Base-by-base conservation (phyloP, 192 early-diverging fungal species). In the Entomortierella parvispora region DNA sequence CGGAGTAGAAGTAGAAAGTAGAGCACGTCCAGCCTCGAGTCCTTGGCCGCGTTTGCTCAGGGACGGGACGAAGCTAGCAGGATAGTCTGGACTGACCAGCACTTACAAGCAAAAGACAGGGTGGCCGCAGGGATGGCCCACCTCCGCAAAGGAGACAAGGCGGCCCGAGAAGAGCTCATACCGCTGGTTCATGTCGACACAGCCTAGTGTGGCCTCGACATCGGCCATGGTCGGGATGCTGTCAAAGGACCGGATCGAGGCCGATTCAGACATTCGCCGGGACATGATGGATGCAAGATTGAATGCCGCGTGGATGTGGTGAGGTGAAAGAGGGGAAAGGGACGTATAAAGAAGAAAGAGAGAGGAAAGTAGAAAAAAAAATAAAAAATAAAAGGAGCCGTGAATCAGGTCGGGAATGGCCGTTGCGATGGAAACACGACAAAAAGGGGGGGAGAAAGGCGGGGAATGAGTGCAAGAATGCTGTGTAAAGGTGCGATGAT, bases 21-120 rank as follows among this genome's bases (percentile, higher is more conserved):
- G 26, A 48, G 12, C 29, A 43, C 22, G 9, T 11, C 44, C 2
- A 62, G n/a, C n/a, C n/a, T n/a, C n/a, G n/a, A n/a, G n/a, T n/a
- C n/a, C n/a, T n/a, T n/a, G n/a, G n/a, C n/a, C n/a, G n/a, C n/a
- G n/a, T n/a, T n/a, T n/a, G n/a, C n/a, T n/a, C n/a, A n/a, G n/a
- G n/a, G n/a, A n/a, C n/a, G n/a, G n/a, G n/a, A n/a, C n/a, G n/a
- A n/a, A n/a, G n/a, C n/a, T n/a, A n/a, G n/a, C n/a, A n/a, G n/a
- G n/a, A n/a, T n/a, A n/a, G n/a, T n/a, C n/a, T n/a, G n/a, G n/a
- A n/a, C n/a, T n/a, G 12, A 40, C 5, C 37, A 40, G 12, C 7
- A 40, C 74, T 58, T 68, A 77, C 74, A 77, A 77, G 45, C 74
- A 77, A 68, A 82, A 82, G 47, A 82, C 80, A 0, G 80, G 80